phyloP scores from a whole-genome alignment of 768 basidiomycete species.

The Clavulina sp. region DNA sequence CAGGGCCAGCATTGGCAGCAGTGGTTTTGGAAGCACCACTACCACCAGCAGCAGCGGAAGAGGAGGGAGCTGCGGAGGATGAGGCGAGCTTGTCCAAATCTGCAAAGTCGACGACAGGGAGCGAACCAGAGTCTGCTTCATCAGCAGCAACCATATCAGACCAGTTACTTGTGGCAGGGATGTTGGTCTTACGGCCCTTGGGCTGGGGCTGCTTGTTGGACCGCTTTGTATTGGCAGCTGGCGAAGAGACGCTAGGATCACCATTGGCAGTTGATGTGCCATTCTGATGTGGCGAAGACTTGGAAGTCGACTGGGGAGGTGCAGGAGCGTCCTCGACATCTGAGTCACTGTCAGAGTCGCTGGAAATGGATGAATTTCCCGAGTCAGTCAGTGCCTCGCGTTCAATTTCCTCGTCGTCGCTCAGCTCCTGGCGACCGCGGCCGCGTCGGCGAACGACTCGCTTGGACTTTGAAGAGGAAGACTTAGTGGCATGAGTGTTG shows the following conservation, averaged over 20 bases:
- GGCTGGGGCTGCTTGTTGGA: neutral
- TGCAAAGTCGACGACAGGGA: constrained; percentile 69
- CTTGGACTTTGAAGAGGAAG: neutral
- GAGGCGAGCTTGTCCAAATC: constrained; percentile 27
- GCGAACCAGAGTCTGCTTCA: constrained; percentile 35
- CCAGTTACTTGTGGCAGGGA: constrained; percentile 41
- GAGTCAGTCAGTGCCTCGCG: constrained; percentile 52
- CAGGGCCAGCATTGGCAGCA: constrained; percentile 11
- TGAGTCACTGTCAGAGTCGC: constrained; percentile 36
- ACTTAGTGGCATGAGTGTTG: neutral
- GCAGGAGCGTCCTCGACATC: constrained; percentile 40
- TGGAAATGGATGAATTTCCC: constrained; percentile 12
- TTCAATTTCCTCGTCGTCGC: constrained; percentile 51
- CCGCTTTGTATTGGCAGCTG: neutral
- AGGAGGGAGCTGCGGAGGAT: constrained; percentile 22
- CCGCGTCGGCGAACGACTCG: constrained; percentile 12
- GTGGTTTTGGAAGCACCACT: constrained; percentile 25
- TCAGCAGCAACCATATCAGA: constrained; percentile 49
- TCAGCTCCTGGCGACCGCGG: constrained; percentile 23
- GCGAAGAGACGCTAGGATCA: constrained; percentile 6
- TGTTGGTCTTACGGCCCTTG: constrained; percentile 19
- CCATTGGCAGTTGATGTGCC: constrained; percentile 2
- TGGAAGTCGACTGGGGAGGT: constrained; percentile 22
- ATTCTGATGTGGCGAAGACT: constrained; percentile 1
- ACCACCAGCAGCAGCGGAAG: constrained; percentile 24